Evolutionary conservation across 352 stramenopile genomes (phyloP), one percentile per base, ranked within the genome.

Genomic region (Phytophthora colocasiae): DNA sequence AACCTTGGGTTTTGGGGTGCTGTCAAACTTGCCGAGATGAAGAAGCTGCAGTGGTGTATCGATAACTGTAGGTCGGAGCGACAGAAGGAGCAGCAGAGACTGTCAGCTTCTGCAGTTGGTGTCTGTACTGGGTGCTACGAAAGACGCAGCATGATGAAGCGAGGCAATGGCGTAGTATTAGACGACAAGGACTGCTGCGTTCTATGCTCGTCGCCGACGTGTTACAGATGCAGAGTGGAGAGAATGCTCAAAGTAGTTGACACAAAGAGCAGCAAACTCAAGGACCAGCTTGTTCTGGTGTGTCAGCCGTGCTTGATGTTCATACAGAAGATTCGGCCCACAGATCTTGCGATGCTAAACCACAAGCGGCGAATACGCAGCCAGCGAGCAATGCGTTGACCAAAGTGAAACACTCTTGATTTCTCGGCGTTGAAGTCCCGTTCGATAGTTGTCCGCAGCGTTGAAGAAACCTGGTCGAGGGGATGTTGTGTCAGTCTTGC

Each of bases 1-100:
- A 64, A 27, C 4, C n/a, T 69, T 17, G 45, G 57, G 1, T 56
- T 52, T 36, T 73, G 64, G 64, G 17, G 29, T 2, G 44, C 58
- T 3, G 27, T 14, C 5, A 19, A 63, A 24, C 58, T 72, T 32
- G 59, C 64, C 6, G 58, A 73, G 52, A 51, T 69, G 43, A 73
- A 73, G 45, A 73, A 73, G 27, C 34, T 73, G 15, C 64, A 69
- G 39, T 73, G 64, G 64, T 68, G 58, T 17, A 69, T 73, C 26
- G 50, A 32, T 19, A 52, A 66, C 48, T 49, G 44, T 29, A 47
- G 34, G 4, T 63, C 50, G 0, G 17, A 52, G 24, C 58, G 58
- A 29, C 49, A 68, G 27, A 46, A 67, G 50, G 36, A 72, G 32
- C 38, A 67, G 17, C 63, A 71, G 7, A 47, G 47, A 31, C 17